A percentile compares a stretch with the other conserved stretches of the same genome.
phyloP scores from a whole-genome alignment of 768 basidiomycete genomes.

The Collybia nuda region DNA sequence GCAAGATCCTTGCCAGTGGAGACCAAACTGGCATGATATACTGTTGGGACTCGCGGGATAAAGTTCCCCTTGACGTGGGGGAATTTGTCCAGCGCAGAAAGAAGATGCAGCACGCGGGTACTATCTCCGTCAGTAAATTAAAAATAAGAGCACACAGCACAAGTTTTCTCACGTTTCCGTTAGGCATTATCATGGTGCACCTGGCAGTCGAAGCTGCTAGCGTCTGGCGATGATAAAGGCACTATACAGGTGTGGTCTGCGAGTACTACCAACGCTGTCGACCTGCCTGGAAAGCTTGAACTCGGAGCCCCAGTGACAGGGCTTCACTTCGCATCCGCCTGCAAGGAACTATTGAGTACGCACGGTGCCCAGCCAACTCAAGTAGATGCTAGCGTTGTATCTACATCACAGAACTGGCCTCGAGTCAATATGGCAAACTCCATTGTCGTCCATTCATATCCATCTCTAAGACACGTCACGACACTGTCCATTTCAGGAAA shows the following conservation, averaged over 20 bases:
- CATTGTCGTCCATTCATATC: slow-evolving; percentile 57
- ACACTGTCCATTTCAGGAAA: slow-evolving; percentile 37
- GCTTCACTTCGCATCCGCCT: slow-evolving; percentile 73
- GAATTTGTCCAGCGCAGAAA: slow-evolving; percentile 55
- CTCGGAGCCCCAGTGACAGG: slow-evolving; percentile 64
- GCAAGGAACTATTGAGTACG: slow-evolving; percentile 83
- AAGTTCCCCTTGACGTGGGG: slow-evolving; percentile 51
- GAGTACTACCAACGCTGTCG: slow-evolving; percentile 40
- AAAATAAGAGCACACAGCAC: not conserved
- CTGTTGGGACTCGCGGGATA: slow-evolving; percentile 70
- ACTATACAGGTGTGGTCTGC: slow-evolving; percentile 54
- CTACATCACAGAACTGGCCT: slow-evolving; percentile 8
- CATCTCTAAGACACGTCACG: slow-evolving; percentile 57
- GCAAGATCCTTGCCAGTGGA: slow-evolving; percentile 70
- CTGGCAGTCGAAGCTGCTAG: slow-evolving; percentile 80
- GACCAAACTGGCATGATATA: slow-evolving; percentile 75
- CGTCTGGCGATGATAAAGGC: slow-evolving; percentile 67
- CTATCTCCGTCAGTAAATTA: slow-evolving; percentile 45
- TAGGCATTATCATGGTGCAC: slow-evolving; percentile 90
- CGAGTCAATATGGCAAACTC: slow-evolving; percentile 29
- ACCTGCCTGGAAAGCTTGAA: slow-evolving; percentile 42
- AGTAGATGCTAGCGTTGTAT: slow-evolving; percentile 1
- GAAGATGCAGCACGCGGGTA: slow-evolving; percentile 70
- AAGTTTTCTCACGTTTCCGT: not conserved
- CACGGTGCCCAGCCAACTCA: slow-evolving; percentile 44